Base-by-base conservation (phyloP, 495 filamentous ascomycete species). In the Annulohypoxylon nitens region DNA sequence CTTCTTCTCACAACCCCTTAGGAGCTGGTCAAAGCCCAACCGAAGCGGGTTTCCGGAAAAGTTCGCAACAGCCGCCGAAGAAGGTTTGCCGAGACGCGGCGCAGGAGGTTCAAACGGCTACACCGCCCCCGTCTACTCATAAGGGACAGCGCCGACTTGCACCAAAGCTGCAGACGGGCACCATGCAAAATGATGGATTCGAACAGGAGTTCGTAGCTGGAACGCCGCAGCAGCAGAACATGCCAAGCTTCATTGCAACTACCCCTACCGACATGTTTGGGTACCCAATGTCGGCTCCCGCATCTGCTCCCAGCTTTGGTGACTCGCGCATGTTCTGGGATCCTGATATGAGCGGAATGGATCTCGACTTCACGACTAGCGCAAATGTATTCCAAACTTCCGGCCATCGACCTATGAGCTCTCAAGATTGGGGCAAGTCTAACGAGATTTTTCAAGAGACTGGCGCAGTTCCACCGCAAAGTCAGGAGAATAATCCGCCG, bases 251-350 rank as follows among this genome's bases (percentile, higher is more conserved):
- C 59, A 78, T 80, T 0, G 30, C 50, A 39, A 76, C 78, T 20
- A 72, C 77, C 9, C 79, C 80, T 37, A 77, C 73, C 43, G 83
- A 85, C 57, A 78, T 86, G 76, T 93, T 94, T 73, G 87, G 88
- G 30, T 90, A 93, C 70, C 88, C 87, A 10, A 86, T 91, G 66
- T 88, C 92, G 2, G 91, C 92, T 34, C 89, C 93, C 0, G 88
- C 91, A 41, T 86, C 89, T 5, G 92, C 90, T 20, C 89, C 91
- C 8, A 86, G 87, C 59, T 91, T 91, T 64, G 86, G 86, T 6
- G 88, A 90, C 69, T 86, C 90, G 45, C 88, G 89, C 61, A 78
- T 90, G 26, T 94, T 94, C 76, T 96, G 93, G 92, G 93, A 95
- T 67, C 83, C 91, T 12, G 81, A 78, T 67, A 83, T 86, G 76